These are phyloP conservation scores for Melastoma malabathricum DNA, from an alignment of 345 rosid species.

Conservation along the genomic window DNA sequence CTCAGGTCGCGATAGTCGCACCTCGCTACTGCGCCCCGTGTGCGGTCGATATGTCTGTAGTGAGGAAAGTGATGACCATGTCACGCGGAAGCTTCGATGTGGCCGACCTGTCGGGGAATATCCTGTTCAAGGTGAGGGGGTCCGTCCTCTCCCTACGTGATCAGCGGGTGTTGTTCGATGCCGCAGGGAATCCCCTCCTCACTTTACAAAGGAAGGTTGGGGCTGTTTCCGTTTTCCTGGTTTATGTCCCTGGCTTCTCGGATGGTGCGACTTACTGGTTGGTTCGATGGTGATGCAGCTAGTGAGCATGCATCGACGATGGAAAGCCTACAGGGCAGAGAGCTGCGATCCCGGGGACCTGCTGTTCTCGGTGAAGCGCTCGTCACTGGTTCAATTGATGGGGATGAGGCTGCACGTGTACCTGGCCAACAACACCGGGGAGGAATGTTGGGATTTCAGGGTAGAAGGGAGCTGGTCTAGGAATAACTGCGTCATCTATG, in stretches of 20 bases:
- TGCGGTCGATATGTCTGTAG: constrained; percentile 12
- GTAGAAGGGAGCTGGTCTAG: constrained; percentile 2
- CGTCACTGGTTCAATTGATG: constrained; percentile 14
- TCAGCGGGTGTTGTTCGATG: background rate
- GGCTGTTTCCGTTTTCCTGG: background rate
- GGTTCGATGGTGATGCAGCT: background rate
- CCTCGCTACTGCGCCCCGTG: constrained; percentile 17
- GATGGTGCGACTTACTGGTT: background rate
- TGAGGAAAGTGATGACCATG: constrained; percentile 8
- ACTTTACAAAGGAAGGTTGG: background rate
- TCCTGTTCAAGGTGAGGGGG: constrained; percentile 17
- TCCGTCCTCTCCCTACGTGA: background rate
- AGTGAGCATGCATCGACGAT: constrained; percentile 19
- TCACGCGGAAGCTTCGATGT: constrained; percentile 13
- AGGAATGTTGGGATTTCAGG: background rate
- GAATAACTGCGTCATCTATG: background rate
- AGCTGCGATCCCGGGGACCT: constrained; percentile 30
- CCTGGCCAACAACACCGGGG: background rate
- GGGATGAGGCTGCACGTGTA: constrained; percentile 34
- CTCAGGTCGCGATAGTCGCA: constrained; percentile 21
- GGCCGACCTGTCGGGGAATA: constrained; percentile 15
- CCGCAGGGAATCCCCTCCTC: background rate
- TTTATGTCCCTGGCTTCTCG: too few relatives aligned
- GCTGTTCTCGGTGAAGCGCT: constrained; percentile 27
- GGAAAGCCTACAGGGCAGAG: constrained; percentile 44